Conservation (phyloP, 2,329 filamentous ascomycete genomes). For the Conoideocrella luteorostrata region DNA sequence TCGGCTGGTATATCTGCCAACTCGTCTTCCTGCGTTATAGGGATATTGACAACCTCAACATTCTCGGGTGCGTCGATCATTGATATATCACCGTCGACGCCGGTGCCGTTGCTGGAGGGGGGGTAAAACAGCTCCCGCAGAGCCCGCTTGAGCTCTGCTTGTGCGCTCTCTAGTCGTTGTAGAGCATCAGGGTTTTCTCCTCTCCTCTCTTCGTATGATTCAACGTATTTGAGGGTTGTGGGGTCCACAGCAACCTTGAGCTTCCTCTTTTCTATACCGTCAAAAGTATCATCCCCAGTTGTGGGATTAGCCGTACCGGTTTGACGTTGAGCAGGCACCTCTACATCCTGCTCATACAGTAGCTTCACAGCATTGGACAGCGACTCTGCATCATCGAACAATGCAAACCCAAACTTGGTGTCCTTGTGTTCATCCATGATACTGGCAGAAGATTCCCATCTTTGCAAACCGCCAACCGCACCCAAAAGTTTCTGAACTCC, state of each 20-base stretch:
- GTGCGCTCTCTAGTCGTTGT: constrained; percentile 63
- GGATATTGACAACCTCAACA: constrained; percentile 84
- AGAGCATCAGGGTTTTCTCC: constrained; percentile 58
- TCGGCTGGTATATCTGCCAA: constrained; percentile 91
- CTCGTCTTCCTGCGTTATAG: constrained; percentile 83
- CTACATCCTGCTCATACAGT: constrained; percentile 71
- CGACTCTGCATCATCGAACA: constrained; percentile 88
- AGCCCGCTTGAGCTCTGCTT: constrained; percentile 59
- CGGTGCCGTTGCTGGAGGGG: constrained; percentile 36
- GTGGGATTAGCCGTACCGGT: constrained; percentile 36
- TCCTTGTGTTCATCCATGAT: constrained; percentile 63
- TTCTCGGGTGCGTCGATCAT: constrained; percentile 64
- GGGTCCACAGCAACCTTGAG: constrained; percentile 75
- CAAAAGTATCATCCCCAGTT: constrained; percentile 38
- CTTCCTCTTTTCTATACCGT: constrained; percentile 60
- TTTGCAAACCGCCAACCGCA: constrained; percentile 70
- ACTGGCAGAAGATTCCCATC: constrained; percentile 72
- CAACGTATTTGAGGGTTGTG: constrained; percentile 75
- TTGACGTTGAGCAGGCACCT: constrained; percentile 77
- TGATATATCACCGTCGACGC: constrained; percentile 58
- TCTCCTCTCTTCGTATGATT: constrained; percentile 65
- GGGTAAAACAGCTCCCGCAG: constrained; percentile 70
- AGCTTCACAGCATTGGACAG: constrained; percentile 80
- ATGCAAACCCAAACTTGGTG: constrained; percentile 87
- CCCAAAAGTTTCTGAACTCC: constrained; percentile 72